These are phyloP conservation scores for Calonectria pseudoturangicola DNA, from an alignment of 2,329 filamentous ascomycete species.

Conservation along the genomic window DNA sequence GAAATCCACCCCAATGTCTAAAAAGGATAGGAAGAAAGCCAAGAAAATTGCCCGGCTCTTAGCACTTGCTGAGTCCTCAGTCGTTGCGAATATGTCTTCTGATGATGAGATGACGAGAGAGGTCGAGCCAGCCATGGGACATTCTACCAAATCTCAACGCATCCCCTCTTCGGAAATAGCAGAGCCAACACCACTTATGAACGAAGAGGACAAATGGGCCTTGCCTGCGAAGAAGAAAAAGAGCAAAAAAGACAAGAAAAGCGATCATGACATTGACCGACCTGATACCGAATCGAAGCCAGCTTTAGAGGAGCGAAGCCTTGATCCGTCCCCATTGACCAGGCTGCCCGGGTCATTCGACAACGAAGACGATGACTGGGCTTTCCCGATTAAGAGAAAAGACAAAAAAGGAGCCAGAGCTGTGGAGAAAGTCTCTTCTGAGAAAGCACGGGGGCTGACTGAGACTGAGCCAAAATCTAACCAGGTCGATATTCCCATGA, in stretches of 20 bases:
- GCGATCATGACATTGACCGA: background rate
- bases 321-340: background rate
- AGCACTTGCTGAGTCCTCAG: conserved; percentile 33
- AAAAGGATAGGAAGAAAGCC: conserved; percentile 61
- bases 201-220: conserved; percentile 45
- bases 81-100: conserved; percentile 14
- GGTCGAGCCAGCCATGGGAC: conserved; percentile 17
- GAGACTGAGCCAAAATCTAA: background rate
- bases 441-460: background rate
- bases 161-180: conserved; percentile 28
- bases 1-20: conserved; percentile 52
- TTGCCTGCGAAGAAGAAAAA: conserved; percentile 58
- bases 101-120: conserved; percentile 11
- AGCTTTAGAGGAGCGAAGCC: background rate
- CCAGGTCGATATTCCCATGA: conserved; percentile 7
- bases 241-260: conserved; percentile 49
- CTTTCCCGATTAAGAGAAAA: conserved; percentile 1
- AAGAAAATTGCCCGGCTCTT: conserved; percentile 56
- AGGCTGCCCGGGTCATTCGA: background rate
- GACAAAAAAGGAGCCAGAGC: background rate
- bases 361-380: background rate
- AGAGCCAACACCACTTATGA: conserved; percentile 9
- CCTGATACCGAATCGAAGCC: conserved; percentile 14
- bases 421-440: background rate
- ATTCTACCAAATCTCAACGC: conserved; percentile 23